These are phyloP conservation scores for Pseudonectria foliicola DNA, from an alignment of 2,329 filamentous ascomycete species.

Conservation along the genomic window DNA sequence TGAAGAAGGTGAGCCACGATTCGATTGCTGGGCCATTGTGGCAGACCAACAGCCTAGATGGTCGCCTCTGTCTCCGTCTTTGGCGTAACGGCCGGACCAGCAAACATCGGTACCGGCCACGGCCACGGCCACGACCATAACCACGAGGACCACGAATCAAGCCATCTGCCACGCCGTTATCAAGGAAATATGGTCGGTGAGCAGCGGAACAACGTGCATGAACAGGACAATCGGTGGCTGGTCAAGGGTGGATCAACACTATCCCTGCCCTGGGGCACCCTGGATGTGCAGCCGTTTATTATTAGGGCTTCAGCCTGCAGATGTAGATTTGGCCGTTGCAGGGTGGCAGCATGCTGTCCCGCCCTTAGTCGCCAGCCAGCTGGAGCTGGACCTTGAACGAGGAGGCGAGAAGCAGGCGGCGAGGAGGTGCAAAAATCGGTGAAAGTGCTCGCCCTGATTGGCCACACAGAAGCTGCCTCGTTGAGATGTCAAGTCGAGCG, in stretches of 20 bases:
- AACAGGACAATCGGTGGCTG: slow-evolving; percentile 26
- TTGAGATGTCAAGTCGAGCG: too few relatives aligned
- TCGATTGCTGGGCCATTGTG: too few relatives aligned
- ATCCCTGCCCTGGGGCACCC: neutral
- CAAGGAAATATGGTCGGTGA: slow-evolving; percentile 23
- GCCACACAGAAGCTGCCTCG: neutral
- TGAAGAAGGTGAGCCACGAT: slow-evolving; percentile 3
- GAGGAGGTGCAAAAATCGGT: slow-evolving; percentile 1
- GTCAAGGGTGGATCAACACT: slow-evolving; percentile 14
- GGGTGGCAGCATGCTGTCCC: too few relatives aligned
- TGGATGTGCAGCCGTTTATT: too few relatives aligned
- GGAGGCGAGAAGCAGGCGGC: neutral
- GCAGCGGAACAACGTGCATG: slow-evolving; percentile 25
- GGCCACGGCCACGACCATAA: too few relatives aligned
- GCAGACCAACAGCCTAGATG: too few relatives aligned
- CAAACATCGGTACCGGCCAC: too few relatives aligned
- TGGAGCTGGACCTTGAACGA: slow-evolving; percentile 1
- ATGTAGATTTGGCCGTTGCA: neutral
- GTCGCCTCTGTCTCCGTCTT: too few relatives aligned
- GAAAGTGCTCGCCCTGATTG: slow-evolving; percentile 19
- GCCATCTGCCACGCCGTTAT: neutral
- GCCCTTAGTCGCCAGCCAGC: neutral
- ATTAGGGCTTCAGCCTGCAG: slow-evolving; percentile 3
- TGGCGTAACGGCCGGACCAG: too few relatives aligned
- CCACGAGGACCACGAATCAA: too few relatives aligned